Evolutionary conservation across 352 stramenopile genomes (phyloP).

Genomic region (Phytophthora ramorum): DNA sequence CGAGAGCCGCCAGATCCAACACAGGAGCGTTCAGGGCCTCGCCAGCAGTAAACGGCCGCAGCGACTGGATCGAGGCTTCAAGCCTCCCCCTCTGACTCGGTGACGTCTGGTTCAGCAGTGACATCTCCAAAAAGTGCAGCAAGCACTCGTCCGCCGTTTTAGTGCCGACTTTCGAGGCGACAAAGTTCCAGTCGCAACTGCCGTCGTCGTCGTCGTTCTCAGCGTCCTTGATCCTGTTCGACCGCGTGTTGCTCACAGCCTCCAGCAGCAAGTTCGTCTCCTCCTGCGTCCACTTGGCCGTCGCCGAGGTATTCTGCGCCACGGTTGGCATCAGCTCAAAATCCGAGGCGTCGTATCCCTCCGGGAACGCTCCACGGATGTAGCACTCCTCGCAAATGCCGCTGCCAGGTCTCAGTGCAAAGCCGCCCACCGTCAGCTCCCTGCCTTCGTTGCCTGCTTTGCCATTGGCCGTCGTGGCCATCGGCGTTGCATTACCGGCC

Average conservation of each 20-base stretch:
- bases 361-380: constrained; percentile 65
- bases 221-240: constrained; percentile 11
- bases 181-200: constrained; percentile 79
- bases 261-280: constrained; percentile 59
- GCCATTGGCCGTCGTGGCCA: constrained; percentile 15
- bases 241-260: constrained; percentile 49
- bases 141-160: constrained; percentile 84
- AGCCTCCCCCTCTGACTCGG: background rate
- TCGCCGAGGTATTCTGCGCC: constrained; percentile 5
- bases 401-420: constrained; percentile 59
- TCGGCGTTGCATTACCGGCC: constrained; percentile 3
- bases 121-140: constrained; percentile 79
- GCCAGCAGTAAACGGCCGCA: constrained; percentile 53
- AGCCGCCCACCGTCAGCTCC: constrained; percentile 51
- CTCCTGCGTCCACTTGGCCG: constrained; percentile 49
- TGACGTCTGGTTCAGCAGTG: constrained; percentile 49
- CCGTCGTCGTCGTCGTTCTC: constrained; percentile 37
- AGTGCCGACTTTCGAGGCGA: constrained; percentile 67
- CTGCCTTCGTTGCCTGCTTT: constrained; percentile 37
- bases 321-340: constrained; percentile 53
- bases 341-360: constrained; percentile 64
- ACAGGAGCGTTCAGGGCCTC: constrained; percentile 61
- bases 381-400: constrained; percentile 79
- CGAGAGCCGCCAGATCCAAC: constrained; percentile 56
- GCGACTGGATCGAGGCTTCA: constrained; percentile 19